Conservation (phyloP, 495 filamentous ascomycete species). For the Xylaria bambusicola region DNA sequence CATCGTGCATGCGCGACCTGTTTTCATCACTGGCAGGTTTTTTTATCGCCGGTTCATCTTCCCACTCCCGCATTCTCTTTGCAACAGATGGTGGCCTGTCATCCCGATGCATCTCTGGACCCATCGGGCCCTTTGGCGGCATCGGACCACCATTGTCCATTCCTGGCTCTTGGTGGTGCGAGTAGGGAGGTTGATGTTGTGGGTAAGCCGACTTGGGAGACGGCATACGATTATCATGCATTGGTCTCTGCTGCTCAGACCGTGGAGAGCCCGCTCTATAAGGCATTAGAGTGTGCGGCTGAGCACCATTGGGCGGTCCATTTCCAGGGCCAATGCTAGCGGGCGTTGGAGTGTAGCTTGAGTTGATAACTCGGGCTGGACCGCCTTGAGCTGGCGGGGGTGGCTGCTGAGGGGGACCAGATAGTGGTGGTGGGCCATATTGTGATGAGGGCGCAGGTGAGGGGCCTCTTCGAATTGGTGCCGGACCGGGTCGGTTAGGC, state of each 20-base stretch:
- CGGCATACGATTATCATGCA: conserved; percentile 80
- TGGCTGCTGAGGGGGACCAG: conserved; percentile 52
- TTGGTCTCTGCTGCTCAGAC: conserved; percentile 74
- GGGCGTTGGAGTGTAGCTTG: conserved; percentile 66
- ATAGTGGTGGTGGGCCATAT: conserved; percentile 60
- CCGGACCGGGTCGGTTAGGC: conserved; percentile 59
- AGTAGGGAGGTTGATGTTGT: conserved; percentile 75
- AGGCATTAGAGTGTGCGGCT: conserved; percentile 70
- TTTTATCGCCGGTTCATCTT: conserved; percentile 76
- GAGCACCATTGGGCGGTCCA: conserved; percentile 61
- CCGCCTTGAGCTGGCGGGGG: conserved; percentile 37
- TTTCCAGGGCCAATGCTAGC: conserved; percentile 46
- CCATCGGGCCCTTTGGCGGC: conserved; percentile 38
- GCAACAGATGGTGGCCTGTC: conserved; percentile 79
- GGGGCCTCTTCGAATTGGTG: conserved; percentile 45
- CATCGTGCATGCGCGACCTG: conserved; percentile 82
- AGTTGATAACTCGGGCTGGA: conserved; percentile 66
- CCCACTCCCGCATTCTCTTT: conserved; percentile 90
- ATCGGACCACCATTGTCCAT: conserved; percentile 63
- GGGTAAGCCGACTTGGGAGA: conserved; percentile 82
- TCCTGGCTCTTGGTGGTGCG: conserved; percentile 61
- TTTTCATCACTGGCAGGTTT: conserved; percentile 87
- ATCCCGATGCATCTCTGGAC: conserved; percentile 63
- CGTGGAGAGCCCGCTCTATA: conserved; percentile 78
- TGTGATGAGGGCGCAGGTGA: conserved; percentile 55